A percentile compares a stretch with the other conserved stretches of the same genome.
These are phyloP conservation scores for Boletus reticuloceps DNA, from an alignment of 768 basidiomycete genomes.

Conservation along the genomic window DNA sequence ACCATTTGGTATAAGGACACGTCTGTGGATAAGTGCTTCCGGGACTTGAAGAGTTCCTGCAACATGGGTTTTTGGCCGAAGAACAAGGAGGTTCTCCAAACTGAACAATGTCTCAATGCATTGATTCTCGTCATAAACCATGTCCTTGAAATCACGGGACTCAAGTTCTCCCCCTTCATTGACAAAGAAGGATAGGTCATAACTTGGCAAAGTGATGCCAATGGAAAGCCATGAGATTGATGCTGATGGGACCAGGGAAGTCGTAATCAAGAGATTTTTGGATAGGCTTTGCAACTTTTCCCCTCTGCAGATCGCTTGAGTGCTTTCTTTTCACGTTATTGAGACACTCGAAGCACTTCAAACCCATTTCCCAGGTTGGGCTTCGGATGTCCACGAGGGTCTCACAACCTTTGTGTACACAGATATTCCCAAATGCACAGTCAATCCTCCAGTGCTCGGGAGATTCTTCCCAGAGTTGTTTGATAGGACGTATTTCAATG, in stretches of 20 bases:
- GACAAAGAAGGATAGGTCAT: background rate
- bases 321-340: background rate
- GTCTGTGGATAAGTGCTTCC: background rate
- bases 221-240: background rate
- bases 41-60: too few relatives aligned
- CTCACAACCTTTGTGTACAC: background rate
- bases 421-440: background rate
- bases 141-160: background rate
- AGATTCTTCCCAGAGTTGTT: background rate
- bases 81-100: too few relatives aligned
- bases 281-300: background rate
- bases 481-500: background rate
- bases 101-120: too few relatives aligned
- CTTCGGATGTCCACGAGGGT: constrained; percentile 4
- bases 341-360: background rate
- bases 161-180: background rate
- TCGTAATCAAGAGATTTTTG: background rate
- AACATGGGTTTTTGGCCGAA: too few relatives aligned
- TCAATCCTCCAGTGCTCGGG: background rate
- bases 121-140: background rate
- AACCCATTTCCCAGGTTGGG: too few relatives aligned
- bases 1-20: background rate
- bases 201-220: background rate
- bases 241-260: background rate
- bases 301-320: too few relatives aligned